A percentile compares a stretch with the other conserved stretches of the same genome.
phyloP scores from a whole-genome alignment of 1,284 basidiomycete genomes.

The Xerocomus cyaneibrunnescens region DNA sequence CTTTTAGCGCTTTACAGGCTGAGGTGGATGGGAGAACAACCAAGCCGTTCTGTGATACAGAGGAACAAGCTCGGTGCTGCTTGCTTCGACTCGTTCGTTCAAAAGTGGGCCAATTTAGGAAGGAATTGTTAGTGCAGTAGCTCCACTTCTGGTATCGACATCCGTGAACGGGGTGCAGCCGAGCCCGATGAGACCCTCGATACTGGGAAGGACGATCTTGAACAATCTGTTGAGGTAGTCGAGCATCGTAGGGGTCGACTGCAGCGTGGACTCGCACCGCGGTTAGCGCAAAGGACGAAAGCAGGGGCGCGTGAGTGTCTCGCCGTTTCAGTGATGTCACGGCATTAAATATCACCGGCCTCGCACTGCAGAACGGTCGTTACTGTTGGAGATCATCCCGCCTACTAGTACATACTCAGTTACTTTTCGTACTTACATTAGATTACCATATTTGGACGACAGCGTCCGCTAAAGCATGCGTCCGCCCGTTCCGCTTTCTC shows the following conservation, averaged over 20 bases:
- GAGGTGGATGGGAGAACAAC: constrained; percentile 17
- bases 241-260: constrained; percentile 1
- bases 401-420: too few species aligned
- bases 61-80: neutral
- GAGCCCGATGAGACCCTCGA: constrained; percentile 4
- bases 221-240: neutral
- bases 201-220: neutral
- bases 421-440: too few species aligned
- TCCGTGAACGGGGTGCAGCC: constrained; percentile 1
- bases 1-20: neutral
- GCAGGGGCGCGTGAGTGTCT: neutral
- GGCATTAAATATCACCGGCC: constrained; percentile 12
- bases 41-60: constrained; percentile 6
- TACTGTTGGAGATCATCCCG: too few species aligned
- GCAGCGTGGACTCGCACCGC: neutral
- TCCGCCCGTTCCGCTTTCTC: too few species aligned
- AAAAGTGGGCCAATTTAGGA: constrained; percentile 8
- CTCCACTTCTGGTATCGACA: neutral
- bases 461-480: too few species aligned
- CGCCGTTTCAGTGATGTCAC: neutral
- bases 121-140: constrained; percentile 12
- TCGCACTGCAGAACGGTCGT: constrained; percentile 1
- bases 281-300: neutral
- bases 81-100: too few species aligned
- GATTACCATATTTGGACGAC: too few species aligned